A percentile compares a stretch with the other conserved stretches of the same genome.
phyloP scores from a whole-genome alignment of 2,329 filamentous ascomycete genomes.

The Aspergillus sp. region DNA sequence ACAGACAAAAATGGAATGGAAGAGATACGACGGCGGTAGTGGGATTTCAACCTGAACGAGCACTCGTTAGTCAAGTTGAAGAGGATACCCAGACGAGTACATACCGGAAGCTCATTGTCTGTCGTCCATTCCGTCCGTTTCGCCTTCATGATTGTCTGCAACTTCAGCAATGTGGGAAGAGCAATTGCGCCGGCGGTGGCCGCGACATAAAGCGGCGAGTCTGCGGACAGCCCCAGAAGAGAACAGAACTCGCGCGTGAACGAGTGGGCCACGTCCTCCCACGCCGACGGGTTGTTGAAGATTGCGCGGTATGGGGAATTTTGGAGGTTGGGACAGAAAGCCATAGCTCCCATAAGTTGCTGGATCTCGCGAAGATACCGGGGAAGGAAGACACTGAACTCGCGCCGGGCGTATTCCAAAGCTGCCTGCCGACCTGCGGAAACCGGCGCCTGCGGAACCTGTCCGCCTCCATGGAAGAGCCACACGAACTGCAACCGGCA shows the following conservation, averaged over 20 bases:
- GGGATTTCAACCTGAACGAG: slow-evolving; percentile 60
- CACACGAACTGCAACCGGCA: slow-evolving; percentile 86
- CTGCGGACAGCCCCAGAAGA: slow-evolving; percentile 81
- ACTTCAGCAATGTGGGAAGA: slow-evolving; percentile 82
- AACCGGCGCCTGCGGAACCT: slow-evolving; percentile 50
- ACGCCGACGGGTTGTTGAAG: slow-evolving; percentile 73
- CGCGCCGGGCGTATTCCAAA: slow-evolving; percentile 69
- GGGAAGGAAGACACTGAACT: slow-evolving; percentile 72
- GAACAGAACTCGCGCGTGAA: slow-evolving; percentile 96
- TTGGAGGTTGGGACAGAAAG: slow-evolving; percentile 71
- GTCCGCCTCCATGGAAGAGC: slow-evolving; percentile 68
- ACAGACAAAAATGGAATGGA: slow-evolving; percentile 97
- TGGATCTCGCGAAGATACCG: slow-evolving; percentile 78
- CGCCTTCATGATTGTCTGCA: slow-evolving; percentile 80
- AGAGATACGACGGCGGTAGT: slow-evolving; percentile 64
- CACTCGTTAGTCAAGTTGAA: slow-evolving; percentile 5
- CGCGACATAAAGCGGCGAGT: slow-evolving; percentile 89
- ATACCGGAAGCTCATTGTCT: slow-evolving; percentile 81
- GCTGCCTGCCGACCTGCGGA: slow-evolving; percentile 50
- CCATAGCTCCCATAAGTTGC: slow-evolving; percentile 76
- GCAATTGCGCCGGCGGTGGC: slow-evolving; percentile 91
- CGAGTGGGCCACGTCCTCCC: slow-evolving; percentile 78
- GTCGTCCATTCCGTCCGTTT: slow-evolving; percentile 95
- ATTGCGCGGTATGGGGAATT: slow-evolving; percentile 75
- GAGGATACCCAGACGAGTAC: slow-evolving; percentile 39